Evolutionary conservation across 116 monocot species (phyloP), one percentile per base, ranked within the genome.

Genomic region (Iris pallida): DNA sequence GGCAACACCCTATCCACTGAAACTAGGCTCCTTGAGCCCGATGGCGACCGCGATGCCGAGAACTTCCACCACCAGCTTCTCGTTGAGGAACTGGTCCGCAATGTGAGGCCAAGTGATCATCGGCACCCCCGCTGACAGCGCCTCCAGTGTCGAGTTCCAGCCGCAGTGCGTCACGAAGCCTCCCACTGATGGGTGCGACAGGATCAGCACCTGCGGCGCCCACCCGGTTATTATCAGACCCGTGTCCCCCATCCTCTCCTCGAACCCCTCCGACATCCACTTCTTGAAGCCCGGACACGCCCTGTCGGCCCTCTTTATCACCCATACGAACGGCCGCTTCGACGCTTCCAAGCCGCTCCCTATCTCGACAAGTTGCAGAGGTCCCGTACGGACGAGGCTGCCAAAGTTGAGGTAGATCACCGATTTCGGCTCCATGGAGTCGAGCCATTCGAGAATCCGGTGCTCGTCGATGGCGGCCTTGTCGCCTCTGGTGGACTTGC

Each of bases 111-210:
- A 82, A 0, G 82, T 78, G 2, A 78, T 13, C 73, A 78, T 66
- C 12, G 78, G 74, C 20, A 82, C 73, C 4, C n/a, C 78, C 2
- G 79, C 68, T 0, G 66, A 19, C 9, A 78, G 4, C 0, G 46
- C 66, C 57, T 78, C 78, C 14, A 78, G 11, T 4, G 40, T 16
- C 16, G 77, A 82, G 65, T 90, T 86, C 88, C 85, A 88, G 3
- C 82, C 88, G 52, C 81, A 81, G 56, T 88, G 88, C 30, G 79
- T 88, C 51, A 86, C 79, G 49, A 51, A 51, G 10, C 71, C 75
- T 15, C 80, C 80, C 11, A 81, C 76, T 0, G 81, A 61, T 5
- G 16, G 53, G 57, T 81, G 81, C 0, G 20, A 40, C 7, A 76
- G 60, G 4, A 76, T 72, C 51, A 52, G 4, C 19, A 60, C 55